Conservation (phyloP, 1,284 basidiomycete genomes). For the Ceratobasidium sp. region DNA sequence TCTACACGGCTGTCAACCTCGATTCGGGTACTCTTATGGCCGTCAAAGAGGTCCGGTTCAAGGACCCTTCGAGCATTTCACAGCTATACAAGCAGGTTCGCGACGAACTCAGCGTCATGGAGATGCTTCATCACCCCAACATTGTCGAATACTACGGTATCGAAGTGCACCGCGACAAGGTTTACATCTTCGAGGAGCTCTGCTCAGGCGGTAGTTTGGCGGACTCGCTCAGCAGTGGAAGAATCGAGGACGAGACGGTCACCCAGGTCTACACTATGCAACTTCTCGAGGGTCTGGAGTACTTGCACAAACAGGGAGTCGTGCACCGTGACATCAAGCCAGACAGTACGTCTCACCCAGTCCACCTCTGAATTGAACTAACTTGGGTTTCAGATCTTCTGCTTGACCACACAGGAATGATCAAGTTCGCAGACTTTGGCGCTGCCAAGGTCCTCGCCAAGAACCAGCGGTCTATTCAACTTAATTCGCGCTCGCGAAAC, state of each 20-base stretch:
- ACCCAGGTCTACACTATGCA: conserved; percentile 97
- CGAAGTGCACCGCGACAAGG: conserved; percentile 98
- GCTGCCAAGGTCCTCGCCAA: conserved; percentile 97
- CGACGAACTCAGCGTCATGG: conserved; percentile 98
- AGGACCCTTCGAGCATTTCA: conserved; percentile 84
- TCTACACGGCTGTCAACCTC: conserved; percentile 97
- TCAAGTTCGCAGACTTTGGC: conserved; percentile 99
- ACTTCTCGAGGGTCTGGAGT: conserved; percentile 93
- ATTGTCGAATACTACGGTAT: conserved; percentile 99
- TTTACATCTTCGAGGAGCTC: conserved; percentile 99
- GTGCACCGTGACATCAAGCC: conserved; percentile 99
- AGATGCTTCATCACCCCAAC: conserved; percentile 97
- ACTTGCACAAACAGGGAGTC: conserved; percentile 91
- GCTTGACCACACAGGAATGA: conserved; percentile 89
- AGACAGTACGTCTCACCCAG: conserved; percentile 74
- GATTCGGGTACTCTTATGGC: conserved; percentile 98
- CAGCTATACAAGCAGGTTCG: conserved; percentile 92
- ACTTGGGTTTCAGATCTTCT: conserved; percentile 76
- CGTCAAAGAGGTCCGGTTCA: conserved; percentile 98
- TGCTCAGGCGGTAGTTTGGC: conserved; percentile 96
- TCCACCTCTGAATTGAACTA: conserved; percentile 37
- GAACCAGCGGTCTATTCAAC: conserved; percentile 64
- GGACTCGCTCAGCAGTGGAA: conserved; percentile 87
- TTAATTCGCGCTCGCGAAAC: conserved; percentile 7
- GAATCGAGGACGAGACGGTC: conserved; percentile 97